These are phyloP conservation scores for Ormosia semicastrata DNA, from an alignment of 306 rosid species.

Conservation along the genomic window DNA sequence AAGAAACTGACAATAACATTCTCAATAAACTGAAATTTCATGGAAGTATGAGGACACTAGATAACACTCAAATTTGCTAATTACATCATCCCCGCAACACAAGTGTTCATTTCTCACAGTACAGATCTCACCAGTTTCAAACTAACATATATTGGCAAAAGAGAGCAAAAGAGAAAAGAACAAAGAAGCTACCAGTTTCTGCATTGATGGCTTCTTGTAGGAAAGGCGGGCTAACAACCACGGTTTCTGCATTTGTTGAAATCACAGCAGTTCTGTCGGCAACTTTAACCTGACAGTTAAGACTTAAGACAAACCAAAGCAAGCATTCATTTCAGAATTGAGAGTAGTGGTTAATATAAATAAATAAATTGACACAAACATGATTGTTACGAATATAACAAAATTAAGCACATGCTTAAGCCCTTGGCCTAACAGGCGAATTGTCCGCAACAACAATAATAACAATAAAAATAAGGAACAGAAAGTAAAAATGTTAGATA, in stretches of 20 bases:
- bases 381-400: not conserved
- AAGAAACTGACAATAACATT: constrained; percentile 6
- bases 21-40: not conserved
- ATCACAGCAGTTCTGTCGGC: constrained; percentile 68
- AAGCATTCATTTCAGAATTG: constrained; percentile 2
- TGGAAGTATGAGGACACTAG: too few species aligned
- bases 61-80: too few species aligned
- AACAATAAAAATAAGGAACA: not conserved
- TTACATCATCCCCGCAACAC: too few species aligned
- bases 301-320: constrained; percentile 13
- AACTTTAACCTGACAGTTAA: constrained; percentile 69
- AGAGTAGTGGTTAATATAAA: not conserved
- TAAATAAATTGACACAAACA: not conserved
- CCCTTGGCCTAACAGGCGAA: not conserved
- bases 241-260: constrained; percentile 84
- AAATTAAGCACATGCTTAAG: constrained; percentile 9
- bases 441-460: not conserved
- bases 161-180: not conserved
- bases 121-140: not conserved
- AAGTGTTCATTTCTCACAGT: not conserved
- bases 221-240: constrained; percentile 70
- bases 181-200: constrained; percentile 61
- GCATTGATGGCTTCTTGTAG: constrained; percentile 72
- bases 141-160: not conserved
- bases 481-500: not conserved